Base-by-base conservation (phyloP, 345 rosid genomes). In the Eucalyptus pauciflora region DNA sequence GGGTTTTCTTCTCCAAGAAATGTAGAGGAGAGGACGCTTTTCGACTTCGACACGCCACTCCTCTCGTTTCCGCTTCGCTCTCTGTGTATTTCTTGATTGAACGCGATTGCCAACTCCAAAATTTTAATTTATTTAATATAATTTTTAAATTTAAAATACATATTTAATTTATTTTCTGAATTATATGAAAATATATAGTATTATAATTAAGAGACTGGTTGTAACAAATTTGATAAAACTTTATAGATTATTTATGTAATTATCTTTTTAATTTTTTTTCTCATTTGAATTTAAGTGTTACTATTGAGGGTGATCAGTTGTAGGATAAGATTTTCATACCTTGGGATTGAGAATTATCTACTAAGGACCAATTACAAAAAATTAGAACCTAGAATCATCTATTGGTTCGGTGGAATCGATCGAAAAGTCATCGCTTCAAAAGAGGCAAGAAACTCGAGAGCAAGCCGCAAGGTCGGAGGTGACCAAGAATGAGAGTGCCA, bases 341-440 rank as follows among this genome's bases (percentile, higher is more conserved):
- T 1, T 52, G 24, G 10, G 2, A 52, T 52, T 0, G 2, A 18
- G 10, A 7, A 52, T 10, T 52, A 7, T 52, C 25, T 52, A 52
- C 58, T 52, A 52, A 52, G 10, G 58, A 52, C 0, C 0, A 18
- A 1, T 0, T 7, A 52, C 2, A 18, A 52, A 52, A 52, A 7
- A 52, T 20, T 52, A 52, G 0, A 8, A 8, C 1, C 10, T 0
- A 52, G 0, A 52, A 20, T 1, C 0, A 0, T 52, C 0, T 20
- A 1, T 52, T 52, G 10, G 7, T 52, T 20, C 0, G 1, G 0
- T 20, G 25, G 10, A 52, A 52, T 52, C 0, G 10, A 0, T 18
- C 10, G 0, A 52, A 52, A 52, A 20, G 25, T 52, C 1, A 52
- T 0, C 2, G 3, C 58, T 20, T 52, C 25, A 8, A 52, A 52